Evolutionary conservation across 371 early-diverging fungal genomes (phyloP), one percentile per base, ranked within the genome.

Genomic region (Zopfochytrium polystomum): DNA sequence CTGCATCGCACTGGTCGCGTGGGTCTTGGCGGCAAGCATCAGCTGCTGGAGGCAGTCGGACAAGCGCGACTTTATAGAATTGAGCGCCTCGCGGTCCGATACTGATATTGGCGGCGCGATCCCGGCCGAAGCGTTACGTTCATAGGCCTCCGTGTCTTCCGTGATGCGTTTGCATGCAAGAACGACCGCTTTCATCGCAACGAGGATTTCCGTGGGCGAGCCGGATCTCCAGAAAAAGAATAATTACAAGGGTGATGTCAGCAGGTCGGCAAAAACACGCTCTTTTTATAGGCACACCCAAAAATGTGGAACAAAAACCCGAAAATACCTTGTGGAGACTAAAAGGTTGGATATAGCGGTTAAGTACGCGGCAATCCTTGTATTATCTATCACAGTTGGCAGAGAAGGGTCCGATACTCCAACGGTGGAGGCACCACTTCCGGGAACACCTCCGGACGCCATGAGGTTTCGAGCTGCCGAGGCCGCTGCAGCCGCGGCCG

Each of bases 161-260:
- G 87, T 90, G 43, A 94, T 87, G 47, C 81, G 71, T 53, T 87
- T 87, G 76, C 93, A 92, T 0, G 90, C 81, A 46, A 87, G 77
- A 29, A 91, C 90, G 29, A 95, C 85, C 0, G 85, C 72, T 64
- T 88, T 85, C 90, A 92, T 90, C 1, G 90, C 85, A 15, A 82
- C 73, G 26, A 93, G 77, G 1, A 93, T 87, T 27, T 84, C 83
- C 0, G 87, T 78, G 1, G 89, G 85, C 31, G 57, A 56, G 32
- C 71, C 71, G 52, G 33, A 22, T 30, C 50, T 15, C n/a, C n/a
- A n/a, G n/a, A n/a, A n/a, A n/a, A n/a, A n/a, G n/a, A n/a, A n/a
- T n/a, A n/a, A n/a, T n/a, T n/a, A n/a, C n/a, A n/a, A n/a, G n/a
- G n/a, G n/a, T n/a, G n/a, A n/a, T n/a, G n/a, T n/a, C n/a, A n/a